phyloP scores from a whole-genome alignment of 1,284 basidiomycete species.

The Moniliophthora roreri region DNA sequence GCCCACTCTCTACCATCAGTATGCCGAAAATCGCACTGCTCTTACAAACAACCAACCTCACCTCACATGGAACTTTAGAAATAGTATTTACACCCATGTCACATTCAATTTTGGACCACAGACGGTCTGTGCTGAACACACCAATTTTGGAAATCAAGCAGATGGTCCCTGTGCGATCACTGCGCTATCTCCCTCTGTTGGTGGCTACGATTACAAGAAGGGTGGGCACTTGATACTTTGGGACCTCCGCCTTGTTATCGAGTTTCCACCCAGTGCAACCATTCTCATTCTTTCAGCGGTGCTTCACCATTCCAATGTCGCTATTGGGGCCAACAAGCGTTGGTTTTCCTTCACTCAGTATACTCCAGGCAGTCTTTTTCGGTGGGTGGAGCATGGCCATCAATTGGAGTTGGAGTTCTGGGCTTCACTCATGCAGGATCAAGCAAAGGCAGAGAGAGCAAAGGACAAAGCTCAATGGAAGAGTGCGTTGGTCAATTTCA shows the following conservation, averaged over 20 bases:
- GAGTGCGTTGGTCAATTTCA: too few relatives aligned
- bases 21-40: background rate
- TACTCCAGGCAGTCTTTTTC: slow-evolving; percentile 10
- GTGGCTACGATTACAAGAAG: slow-evolving; percentile 19
- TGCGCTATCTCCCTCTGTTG: slow-evolving; percentile 13
- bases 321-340: background rate
- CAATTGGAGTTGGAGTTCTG: too few relatives aligned
- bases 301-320: slow-evolving; percentile 4
- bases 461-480: too few relatives aligned
- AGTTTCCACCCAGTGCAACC: slow-evolving; percentile 23
- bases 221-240: slow-evolving; percentile 27
- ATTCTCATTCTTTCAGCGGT: slow-evolving; percentile 26
- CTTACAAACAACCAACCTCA: background rate
- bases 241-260: slow-evolving; percentile 23
- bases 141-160: slow-evolving; percentile 5
- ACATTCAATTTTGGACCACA: slow-evolving; percentile 6
- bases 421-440: too few relatives aligned
- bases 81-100: slow-evolving; percentile 3
- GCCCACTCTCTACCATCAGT: background rate
- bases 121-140: slow-evolving; percentile 4
- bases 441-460: too few relatives aligned
- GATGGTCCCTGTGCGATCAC: slow-evolving; percentile 8
- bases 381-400: background rate
- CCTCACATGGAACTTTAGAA: background rate
- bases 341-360: slow-evolving; percentile 11